These are phyloP conservation scores for Coemansia reversa DNA, from an alignment of 192 early-diverging fungal species.

Conservation along the genomic window DNA sequence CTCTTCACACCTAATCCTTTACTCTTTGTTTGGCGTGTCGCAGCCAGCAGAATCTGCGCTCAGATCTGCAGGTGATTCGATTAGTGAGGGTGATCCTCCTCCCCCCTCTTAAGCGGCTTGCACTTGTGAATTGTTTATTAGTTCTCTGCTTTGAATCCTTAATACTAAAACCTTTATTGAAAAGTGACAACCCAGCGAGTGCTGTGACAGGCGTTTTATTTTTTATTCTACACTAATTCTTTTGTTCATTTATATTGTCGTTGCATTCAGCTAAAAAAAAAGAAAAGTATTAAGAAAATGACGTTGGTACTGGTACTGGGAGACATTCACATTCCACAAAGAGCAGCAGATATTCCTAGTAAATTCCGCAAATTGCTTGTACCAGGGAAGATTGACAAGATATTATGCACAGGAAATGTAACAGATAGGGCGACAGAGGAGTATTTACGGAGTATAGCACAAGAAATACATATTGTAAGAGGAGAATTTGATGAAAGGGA, in stretches of 20 bases:
- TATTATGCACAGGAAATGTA: constrained; percentile 90
- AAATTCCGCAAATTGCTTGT: constrained; percentile 94
- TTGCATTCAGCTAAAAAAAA: not conserved
- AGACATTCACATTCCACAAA: constrained; percentile 94
- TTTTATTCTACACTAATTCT: not conserved
- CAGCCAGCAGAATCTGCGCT: too few species aligned
- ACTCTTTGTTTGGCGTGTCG: too few species aligned
- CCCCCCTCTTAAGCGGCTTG: too few species aligned
- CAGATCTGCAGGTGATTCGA: too few species aligned
- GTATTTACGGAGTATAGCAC: constrained; percentile 80
- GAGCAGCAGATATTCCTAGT: constrained; percentile 80
- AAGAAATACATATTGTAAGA: constrained; percentile 70
- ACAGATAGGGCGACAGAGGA: constrained; percentile 81
- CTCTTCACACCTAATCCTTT: too few species aligned
- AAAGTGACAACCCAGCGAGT: too few species aligned
- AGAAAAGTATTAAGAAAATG: constrained; percentile 13
- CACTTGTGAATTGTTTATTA: too few species aligned
- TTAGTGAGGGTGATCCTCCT: too few species aligned
- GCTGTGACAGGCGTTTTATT: too few species aligned
- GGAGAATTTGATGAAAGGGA: constrained; percentile 79
- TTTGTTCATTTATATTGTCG: not conserved
- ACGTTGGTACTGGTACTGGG: constrained; percentile 82
- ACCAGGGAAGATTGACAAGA: constrained; percentile 95
- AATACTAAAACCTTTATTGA: too few species aligned
- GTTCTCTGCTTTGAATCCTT: too few species aligned